Percentiles rank a stretch among this genome's conserved stretches.
These are phyloP conservation scores for Rosa multiflora DNA, from an alignment of 306 rosid species.

Conservation along the genomic window DNA sequence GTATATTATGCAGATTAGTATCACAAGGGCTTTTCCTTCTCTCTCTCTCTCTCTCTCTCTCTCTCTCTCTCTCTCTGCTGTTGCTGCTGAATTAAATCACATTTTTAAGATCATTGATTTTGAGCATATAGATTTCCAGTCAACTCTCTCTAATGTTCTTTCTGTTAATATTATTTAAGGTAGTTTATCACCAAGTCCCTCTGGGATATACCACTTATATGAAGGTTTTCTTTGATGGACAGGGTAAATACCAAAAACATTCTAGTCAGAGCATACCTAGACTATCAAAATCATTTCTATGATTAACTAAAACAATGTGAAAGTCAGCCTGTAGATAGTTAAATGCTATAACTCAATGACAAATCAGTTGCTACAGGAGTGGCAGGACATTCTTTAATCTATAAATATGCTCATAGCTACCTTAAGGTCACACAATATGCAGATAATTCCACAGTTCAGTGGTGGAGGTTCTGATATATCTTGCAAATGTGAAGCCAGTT, in stretches of 20 bases:
- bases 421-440: background rate
- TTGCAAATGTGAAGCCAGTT: background rate
- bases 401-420: background rate
- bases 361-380: background rate
- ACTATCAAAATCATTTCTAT: background rate
- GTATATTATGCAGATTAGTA: too few relatives aligned
- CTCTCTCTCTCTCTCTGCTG: too few relatives aligned
- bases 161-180: too few relatives aligned
- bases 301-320: background rate
- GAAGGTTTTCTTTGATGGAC: background rate
- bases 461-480: background rate
- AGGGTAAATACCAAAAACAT: background rate
- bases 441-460: background rate
- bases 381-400: background rate
- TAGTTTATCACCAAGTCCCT: too few relatives aligned
- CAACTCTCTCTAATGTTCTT: too few relatives aligned
- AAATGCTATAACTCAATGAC: background rate
- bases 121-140: too few relatives aligned
- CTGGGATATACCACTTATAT: too few relatives aligned
- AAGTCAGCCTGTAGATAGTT: background rate
- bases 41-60: too few relatives aligned
- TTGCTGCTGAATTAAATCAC: too few relatives aligned
- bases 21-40: too few relatives aligned
- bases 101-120: too few relatives aligned
- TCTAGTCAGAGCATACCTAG: background rate